Conservation (phyloP, 2,329 filamentous ascomycete genomes). For the Pyrenochaeta sp. region DNA sequence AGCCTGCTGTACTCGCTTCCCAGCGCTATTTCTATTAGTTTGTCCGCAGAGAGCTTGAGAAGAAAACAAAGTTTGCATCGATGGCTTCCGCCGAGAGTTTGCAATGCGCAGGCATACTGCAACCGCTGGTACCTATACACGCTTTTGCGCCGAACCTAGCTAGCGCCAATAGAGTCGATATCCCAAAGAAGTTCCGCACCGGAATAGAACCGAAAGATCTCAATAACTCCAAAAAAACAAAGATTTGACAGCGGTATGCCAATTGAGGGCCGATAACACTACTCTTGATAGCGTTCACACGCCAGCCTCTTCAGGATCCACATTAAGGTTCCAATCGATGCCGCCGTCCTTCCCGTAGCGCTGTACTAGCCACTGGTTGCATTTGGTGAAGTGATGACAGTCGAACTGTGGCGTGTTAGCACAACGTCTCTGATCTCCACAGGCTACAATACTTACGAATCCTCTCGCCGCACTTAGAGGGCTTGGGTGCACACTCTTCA, state of each 20-base stretch:
- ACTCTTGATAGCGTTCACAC: neutral
- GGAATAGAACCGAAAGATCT: neutral
- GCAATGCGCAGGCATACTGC: too few species aligned
- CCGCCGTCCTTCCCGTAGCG: slow-evolving; percentile 81
- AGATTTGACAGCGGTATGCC: neutral
- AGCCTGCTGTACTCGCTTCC: too few species aligned
- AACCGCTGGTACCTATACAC: neutral
- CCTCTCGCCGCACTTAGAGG: slow-evolving; percentile 85
- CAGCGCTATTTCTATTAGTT: too few species aligned
- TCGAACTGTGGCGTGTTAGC: slow-evolving; percentile 65
- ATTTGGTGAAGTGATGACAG: slow-evolving; percentile 80
- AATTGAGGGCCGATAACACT: neutral
- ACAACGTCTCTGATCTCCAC: neutral
- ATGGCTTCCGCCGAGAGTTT: too few species aligned
- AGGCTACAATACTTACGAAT: slow-evolving; percentile 64
- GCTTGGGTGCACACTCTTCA: slow-evolving; percentile 90
- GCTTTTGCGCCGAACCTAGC: neutral
- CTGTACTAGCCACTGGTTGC: slow-evolving; percentile 83
- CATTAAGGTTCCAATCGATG: slow-evolving; percentile 83
- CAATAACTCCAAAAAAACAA: neutral
- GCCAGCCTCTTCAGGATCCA: slow-evolving; percentile 51
- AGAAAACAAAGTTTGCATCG: too few species aligned
- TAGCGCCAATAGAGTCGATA: neutral
- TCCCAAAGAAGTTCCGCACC: neutral
- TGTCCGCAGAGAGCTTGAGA: too few species aligned